Evolutionary conservation across 768 basidiomycete species (phyloP).

Genomic region (Boletus insuetus): DNA sequence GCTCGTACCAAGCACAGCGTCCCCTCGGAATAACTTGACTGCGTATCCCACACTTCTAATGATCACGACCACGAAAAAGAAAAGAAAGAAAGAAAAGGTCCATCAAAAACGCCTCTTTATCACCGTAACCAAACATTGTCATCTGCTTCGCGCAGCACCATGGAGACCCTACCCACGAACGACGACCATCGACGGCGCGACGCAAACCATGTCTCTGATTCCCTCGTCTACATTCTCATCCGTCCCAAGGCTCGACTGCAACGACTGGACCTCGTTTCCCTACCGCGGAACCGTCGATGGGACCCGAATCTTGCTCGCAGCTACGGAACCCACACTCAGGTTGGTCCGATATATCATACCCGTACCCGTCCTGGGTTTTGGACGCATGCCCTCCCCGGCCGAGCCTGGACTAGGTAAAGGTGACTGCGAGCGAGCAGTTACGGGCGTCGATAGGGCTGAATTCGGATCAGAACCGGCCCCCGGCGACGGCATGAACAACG

Average conservation of each 20-base stretch:
- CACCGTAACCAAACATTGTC: constrained; percentile 6
- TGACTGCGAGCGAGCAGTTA: constrained; percentile 18
- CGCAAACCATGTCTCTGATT: not conserved
- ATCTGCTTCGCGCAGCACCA: constrained; percentile 5
- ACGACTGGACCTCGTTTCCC: not conserved
- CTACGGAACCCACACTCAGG: constrained; percentile 9
- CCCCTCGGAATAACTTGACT: not conserved
- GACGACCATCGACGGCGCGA: constrained; percentile 8
- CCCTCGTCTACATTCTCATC: constrained; percentile 1
- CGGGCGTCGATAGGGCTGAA: constrained; percentile 11
- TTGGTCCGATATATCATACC: constrained; percentile 63
- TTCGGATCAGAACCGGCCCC: constrained; percentile 1
- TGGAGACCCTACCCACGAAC: constrained; percentile 6
- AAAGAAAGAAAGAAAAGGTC: not conserved
- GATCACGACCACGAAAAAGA: constrained; percentile 4
- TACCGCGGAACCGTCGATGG: constrained; percentile 24
- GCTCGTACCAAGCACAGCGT: constrained; percentile 15
- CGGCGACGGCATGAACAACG: constrained; percentile 13
- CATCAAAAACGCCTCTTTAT: constrained; percentile 6
- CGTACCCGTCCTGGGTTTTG: constrained; percentile 60
- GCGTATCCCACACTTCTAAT: not conserved
- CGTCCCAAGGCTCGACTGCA: not conserved
- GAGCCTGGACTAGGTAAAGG: constrained; percentile 15
- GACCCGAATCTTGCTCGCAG: constrained; percentile 41
- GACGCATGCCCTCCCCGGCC: constrained; percentile 29